Conservation (phyloP, 2,329 filamentous ascomycete genomes). For the Arthrobotrys conoides region DNA sequence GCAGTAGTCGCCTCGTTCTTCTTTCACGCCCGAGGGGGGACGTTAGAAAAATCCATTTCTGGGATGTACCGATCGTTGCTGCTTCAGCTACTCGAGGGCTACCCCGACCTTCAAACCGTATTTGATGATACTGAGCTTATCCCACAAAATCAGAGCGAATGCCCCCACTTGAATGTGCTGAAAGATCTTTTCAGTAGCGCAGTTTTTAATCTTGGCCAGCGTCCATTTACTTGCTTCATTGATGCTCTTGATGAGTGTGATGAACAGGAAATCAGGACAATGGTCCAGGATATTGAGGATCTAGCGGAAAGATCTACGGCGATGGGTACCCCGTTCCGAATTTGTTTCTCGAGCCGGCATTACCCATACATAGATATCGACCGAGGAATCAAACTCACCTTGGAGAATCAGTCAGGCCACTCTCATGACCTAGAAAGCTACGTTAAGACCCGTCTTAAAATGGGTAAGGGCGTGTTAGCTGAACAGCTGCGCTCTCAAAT, state of each 20-base stretch:
- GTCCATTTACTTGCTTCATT: conserved; percentile 64
- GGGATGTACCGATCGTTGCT: conserved; percentile 56
- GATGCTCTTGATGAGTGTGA: conserved; percentile 67
- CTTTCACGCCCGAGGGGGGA: conserved; percentile 63
- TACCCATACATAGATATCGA: conserved; percentile 64
- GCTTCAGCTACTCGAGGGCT: conserved; percentile 43
- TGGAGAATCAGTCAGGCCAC: conserved; percentile 64
- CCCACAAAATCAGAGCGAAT: conserved; percentile 29
- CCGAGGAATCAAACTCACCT: conserved; percentile 62
- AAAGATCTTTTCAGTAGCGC: conserved; percentile 62
- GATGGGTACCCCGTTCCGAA: neutral
- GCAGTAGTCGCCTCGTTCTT: conserved; percentile 63
- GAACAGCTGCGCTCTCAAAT: conserved; percentile 62
- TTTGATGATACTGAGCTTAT: conserved; percentile 42
- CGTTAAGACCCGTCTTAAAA: conserved; percentile 62
- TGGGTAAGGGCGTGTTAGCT: conserved; percentile 57
- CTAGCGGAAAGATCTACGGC: conserved; percentile 65
- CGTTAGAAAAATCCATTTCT: conserved; percentile 60
- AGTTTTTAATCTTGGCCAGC: conserved; percentile 53
- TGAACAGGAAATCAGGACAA: conserved; percentile 68
- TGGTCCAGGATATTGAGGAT: conserved; percentile 69
- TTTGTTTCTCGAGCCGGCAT: conserved; percentile 64
- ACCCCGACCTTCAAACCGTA: conserved; percentile 38
- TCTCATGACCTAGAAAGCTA: conserved; percentile 64
- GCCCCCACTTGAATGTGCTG: conserved; percentile 61